Percentiles rank a stretch among this genome's conserved stretches.
Conservation (phyloP, 1,284 basidiomycete species). For the Ustilago sp. region DNA sequence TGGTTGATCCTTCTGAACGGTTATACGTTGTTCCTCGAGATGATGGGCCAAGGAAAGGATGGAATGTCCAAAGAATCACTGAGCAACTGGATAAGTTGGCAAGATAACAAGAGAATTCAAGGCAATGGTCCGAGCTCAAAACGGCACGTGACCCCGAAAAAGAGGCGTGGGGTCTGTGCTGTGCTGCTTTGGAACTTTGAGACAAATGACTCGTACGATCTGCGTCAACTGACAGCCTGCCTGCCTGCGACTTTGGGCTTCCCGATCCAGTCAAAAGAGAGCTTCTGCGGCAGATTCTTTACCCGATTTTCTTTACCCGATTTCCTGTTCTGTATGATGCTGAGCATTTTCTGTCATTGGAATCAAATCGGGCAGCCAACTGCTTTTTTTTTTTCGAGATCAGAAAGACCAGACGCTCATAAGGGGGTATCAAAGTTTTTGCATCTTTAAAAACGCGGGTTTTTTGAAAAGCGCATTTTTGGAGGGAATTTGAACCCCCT, state of each 20-base stretch:
- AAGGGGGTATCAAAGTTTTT: too few relatives aligned
- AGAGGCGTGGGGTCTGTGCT: background rate
- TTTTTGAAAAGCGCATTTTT: too few relatives aligned
- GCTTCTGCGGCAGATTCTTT: background rate
- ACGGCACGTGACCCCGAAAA: background rate
- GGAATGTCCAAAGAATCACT: background rate
- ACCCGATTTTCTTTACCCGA: background rate
- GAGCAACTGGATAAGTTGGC: background rate
- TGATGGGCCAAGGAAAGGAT: background rate
- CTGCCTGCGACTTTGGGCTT: background rate
- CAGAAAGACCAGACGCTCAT: background rate
- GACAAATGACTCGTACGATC: conserved; percentile 8
- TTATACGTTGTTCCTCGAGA: background rate
- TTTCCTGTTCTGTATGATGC: background rate
- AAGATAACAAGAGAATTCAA: background rate
- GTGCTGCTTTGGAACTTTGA: background rate
- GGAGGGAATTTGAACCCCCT: too few relatives aligned
- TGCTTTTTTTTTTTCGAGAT: conserved; percentile 2
- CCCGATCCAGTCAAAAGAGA: background rate
- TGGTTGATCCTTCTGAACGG: background rate
- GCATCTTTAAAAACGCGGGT: too few relatives aligned
- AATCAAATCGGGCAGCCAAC: conserved; percentile 6
- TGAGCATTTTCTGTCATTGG: background rate
- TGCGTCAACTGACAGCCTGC: background rate
- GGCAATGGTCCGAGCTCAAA: conserved; percentile 10